phyloP scores from a whole-genome alignment of 257 asterid genomes.

The Capsicum chinense region DNA sequence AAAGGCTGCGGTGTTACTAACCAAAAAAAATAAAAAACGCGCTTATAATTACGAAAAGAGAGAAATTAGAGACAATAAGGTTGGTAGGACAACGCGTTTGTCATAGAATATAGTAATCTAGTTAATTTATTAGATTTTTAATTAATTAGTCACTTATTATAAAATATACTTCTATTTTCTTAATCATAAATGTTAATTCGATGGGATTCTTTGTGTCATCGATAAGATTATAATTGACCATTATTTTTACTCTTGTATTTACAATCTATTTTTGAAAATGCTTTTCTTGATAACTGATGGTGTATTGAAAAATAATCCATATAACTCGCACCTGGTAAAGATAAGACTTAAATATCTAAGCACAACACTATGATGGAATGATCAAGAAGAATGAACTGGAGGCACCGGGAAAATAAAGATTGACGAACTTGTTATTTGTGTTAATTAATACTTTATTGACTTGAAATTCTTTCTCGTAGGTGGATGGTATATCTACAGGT shows the following conservation, averaged over 20 bases:
- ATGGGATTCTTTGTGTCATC: neutral
- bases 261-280: neutral
- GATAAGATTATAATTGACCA: neutral
- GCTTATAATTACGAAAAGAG: slow-evolving; percentile 6
- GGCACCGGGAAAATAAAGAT: too few species aligned
- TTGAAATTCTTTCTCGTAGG: too few species aligned
- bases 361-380: too few species aligned
- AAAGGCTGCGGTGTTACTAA: neutral
- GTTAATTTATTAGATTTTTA: neutral
- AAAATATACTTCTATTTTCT: neutral
- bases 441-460: too few species aligned
- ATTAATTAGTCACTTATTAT: neutral
- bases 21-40: neutral
- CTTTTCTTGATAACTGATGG: neutral
- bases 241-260: too few species aligned
- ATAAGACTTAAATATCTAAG: too few species aligned
- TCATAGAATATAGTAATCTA: neutral
- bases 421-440: too few species aligned
- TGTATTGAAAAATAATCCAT: neutral
- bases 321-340: too few species aligned
- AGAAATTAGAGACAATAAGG: neutral
- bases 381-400: too few species aligned
- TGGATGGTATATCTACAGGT: too few species aligned
- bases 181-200: neutral
- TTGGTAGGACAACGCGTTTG: slow-evolving; percentile 13